Conservation (phyloP, 2,329 filamentous ascomycete species). For the Ceratocystis variospora region DNA sequence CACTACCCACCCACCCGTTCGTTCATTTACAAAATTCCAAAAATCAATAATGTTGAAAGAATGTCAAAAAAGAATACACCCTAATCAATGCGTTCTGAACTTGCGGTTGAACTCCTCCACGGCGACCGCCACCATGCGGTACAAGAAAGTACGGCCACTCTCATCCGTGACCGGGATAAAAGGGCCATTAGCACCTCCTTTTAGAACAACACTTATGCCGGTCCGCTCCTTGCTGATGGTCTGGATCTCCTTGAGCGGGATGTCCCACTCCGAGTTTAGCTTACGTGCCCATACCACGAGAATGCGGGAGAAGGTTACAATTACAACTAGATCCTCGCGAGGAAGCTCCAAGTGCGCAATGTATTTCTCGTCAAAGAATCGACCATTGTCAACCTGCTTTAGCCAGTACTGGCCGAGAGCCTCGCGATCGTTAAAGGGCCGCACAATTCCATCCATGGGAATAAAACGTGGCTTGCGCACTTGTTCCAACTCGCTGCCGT, state of each 20-base stretch:
- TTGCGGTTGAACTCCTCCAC: conserved; percentile 54
- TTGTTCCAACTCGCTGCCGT: conserved; percentile 83
- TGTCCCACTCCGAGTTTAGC: conserved; percentile 86
- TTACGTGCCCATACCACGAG: conserved; percentile 79
- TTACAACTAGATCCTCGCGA: conserved; percentile 73
- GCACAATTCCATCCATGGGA: conserved; percentile 79
- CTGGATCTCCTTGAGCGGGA: conserved; percentile 87
- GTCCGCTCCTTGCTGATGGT: conserved; percentile 95
- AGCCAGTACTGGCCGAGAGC: conserved; percentile 97
- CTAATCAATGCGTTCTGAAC: conserved; percentile 29
- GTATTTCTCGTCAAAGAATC: conserved; percentile 95
- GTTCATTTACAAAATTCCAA: no score
- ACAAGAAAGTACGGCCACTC: conserved; percentile 49
- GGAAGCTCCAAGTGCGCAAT: conserved; percentile 91
- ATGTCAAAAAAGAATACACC: neutral
- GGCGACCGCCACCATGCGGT: conserved; percentile 50
- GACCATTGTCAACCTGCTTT: conserved; percentile 93
- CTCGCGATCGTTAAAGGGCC: conserved; percentile 87
- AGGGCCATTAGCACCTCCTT: conserved; percentile 83
- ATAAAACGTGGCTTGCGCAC: conserved; percentile 90
- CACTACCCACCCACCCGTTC: no score
- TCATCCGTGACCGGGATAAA: conserved; percentile 93
- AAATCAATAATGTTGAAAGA: neutral
- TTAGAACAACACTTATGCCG: conserved; percentile 74
- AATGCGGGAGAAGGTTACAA: conserved; percentile 79